Evolutionary conservation across 2,329 filamentous ascomycete species (phyloP).

Genomic region (Botrytis pseudocinerea): DNA sequence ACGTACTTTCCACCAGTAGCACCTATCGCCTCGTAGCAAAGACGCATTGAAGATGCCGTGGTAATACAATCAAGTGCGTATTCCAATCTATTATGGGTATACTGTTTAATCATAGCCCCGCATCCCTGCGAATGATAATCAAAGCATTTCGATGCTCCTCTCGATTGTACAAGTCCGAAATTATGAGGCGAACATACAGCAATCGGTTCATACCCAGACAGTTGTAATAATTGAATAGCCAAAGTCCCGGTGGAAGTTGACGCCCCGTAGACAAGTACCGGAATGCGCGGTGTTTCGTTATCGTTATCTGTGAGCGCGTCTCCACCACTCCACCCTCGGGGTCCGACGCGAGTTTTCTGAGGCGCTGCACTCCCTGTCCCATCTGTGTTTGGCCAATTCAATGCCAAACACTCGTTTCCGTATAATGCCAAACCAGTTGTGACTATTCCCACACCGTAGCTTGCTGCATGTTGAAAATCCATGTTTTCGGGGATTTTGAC

Average conservation of each 20-base stretch:
- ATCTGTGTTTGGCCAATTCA: not conserved
- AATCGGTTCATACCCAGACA: conserved; percentile 30
- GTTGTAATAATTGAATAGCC: conserved; percentile 17
- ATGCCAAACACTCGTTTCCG: conserved; percentile 1
- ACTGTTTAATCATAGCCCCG: conserved; percentile 41
- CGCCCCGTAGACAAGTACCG: conserved; percentile 23
- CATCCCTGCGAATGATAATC: conserved; percentile 44
- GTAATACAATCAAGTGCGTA: conserved; percentile 46
- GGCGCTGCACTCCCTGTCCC: not conserved
- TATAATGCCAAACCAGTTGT: conserved; percentile 18
- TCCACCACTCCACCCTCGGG: conserved; percentile 20
- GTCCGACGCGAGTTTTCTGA: conserved; percentile 16
- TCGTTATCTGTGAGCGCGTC: not conserved
- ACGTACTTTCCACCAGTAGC: conserved; percentile 39
- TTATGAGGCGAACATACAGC: conserved; percentile 44
- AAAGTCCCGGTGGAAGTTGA: conserved; percentile 22
- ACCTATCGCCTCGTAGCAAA: conserved; percentile 46
- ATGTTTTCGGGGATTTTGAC: conserved; percentile 15
- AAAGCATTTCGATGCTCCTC: conserved; percentile 46
- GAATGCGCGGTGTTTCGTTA: not conserved
- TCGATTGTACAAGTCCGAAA: conserved; percentile 43
- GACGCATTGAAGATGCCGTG: conserved; percentile 36
- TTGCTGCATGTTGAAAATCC: conserved; percentile 6
- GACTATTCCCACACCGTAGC: conserved; percentile 7
- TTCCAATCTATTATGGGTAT: conserved; percentile 44